Evolutionary conservation across 352 stramenopile genomes (phyloP).

Genomic region (Globisporangium megalacanthum): DNA sequence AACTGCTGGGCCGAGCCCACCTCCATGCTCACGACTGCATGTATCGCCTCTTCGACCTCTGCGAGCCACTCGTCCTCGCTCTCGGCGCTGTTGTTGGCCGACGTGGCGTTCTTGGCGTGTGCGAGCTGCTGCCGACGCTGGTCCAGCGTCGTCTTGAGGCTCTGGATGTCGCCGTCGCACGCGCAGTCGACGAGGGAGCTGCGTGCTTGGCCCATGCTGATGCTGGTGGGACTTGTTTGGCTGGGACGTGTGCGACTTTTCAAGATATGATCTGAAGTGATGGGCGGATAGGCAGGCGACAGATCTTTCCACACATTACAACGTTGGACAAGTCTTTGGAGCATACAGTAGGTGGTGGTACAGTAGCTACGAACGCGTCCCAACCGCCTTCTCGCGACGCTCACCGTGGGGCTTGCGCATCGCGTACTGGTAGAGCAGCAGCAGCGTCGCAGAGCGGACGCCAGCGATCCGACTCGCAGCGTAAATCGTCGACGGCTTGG

Average conservation of each 20-base stretch:
- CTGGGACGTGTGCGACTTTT: not conserved
- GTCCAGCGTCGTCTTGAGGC: constrained; percentile 36
- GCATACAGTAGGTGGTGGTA: not conserved
- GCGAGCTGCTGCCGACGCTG: constrained; percentile 11
- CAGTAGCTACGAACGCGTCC: not conserved
- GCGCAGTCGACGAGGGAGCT: constrained; percentile 41
- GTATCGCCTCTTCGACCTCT: constrained; percentile 48
- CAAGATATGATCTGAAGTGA: not conserved
- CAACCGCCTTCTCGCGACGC: no score
- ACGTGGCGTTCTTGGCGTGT: constrained; percentile 4
- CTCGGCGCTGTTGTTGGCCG: not conserved
- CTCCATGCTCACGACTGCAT: constrained; percentile 51
- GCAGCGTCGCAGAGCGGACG: constrained; percentile 66
- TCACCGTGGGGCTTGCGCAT: constrained; percentile 35
- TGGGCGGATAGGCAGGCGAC: not conserved
- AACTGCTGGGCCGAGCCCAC: constrained; percentile 49
- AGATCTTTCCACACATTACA: not conserved
- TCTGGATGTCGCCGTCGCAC: constrained; percentile 43
- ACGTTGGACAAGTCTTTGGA: no score
- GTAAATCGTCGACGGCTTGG: constrained; percentile 90
- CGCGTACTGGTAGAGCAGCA: constrained; percentile 71
- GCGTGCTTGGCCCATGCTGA: constrained; percentile 7
- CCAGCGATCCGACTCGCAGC: constrained; percentile 94
- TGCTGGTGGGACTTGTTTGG: not conserved
- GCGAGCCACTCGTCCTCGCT: constrained; percentile 11